A percentile compares a stretch with the other conserved stretches of the same genome.
Evolutionary conservation across 2,329 filamentous ascomycete genomes (phyloP).

Genomic region (Pseudopithomyces maydicus): DNA sequence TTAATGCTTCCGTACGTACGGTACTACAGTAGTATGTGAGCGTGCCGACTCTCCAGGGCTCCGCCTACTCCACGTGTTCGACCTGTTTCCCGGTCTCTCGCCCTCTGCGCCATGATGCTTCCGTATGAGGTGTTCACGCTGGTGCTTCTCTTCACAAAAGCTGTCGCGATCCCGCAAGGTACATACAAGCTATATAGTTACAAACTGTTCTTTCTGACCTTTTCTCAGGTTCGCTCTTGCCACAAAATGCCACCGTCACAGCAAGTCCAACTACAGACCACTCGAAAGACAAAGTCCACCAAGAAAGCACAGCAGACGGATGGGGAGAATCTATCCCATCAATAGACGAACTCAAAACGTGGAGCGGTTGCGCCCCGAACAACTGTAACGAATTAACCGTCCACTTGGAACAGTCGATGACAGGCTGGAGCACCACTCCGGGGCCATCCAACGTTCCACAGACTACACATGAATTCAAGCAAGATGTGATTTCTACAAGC

Average conservation of each 20-base stretch:
- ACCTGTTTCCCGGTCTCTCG: background rate
- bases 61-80: background rate
- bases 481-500: slow-evolving; percentile 16
- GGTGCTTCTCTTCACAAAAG: slow-evolving; percentile 14
- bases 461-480: slow-evolving; percentile 6
- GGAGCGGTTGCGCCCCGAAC: background rate
- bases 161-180: slow-evolving; percentile 16
- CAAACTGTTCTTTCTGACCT: no score
- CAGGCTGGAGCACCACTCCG: slow-evolving; percentile 6
- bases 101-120: slow-evolving; percentile 14
- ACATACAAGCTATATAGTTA: no score
- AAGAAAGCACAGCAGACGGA: background rate
- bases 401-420: background rate
- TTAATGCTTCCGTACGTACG: no score
- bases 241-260: background rate
- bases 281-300: background rate
- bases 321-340: background rate
- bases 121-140: slow-evolving; percentile 20
- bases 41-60: background rate
- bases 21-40: no score
- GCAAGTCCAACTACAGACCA: background rate
- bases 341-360: background rate
- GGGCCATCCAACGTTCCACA: background rate
- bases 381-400: background rate
- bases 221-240: background rate